phyloP scores from a whole-genome alignment of 2,329 filamentous ascomycete genomes.

The Plectosphaerella sp. region DNA sequence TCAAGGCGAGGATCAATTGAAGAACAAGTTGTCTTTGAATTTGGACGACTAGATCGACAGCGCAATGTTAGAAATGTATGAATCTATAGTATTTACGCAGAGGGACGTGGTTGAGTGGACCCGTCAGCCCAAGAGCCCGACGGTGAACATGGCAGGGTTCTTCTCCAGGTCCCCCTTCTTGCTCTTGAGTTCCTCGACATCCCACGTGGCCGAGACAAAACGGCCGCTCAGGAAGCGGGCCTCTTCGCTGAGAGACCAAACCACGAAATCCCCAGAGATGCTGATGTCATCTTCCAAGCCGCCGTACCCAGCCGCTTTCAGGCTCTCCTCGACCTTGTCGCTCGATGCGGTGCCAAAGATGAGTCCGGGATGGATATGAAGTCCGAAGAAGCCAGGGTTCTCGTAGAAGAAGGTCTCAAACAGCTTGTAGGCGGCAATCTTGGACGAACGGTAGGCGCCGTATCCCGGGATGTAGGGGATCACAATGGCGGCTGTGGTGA shows the following conservation, averaged over 20 bases:
- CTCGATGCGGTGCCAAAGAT: conserved; percentile 7
- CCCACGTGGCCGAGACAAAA: conserved; percentile 46
- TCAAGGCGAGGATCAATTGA: too few relatives aligned
- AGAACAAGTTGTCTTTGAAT: too few relatives aligned
- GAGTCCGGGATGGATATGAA: conserved; percentile 37
- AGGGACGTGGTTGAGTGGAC: background rate
- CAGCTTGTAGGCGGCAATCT: conserved; percentile 33
- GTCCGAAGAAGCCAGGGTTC: conserved; percentile 30
- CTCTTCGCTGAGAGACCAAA: conserved; percentile 39
- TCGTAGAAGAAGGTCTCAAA: conserved; percentile 36
- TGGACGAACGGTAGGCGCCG: conserved; percentile 34
- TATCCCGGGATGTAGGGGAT: conserved; percentile 20
- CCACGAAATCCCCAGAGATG: conserved; percentile 30
- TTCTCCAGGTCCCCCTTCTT: conserved; percentile 6
- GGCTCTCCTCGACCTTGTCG: conserved; percentile 5
- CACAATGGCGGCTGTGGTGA: conserved; percentile 16
- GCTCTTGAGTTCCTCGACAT: conserved; percentile 41
- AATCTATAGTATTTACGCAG: too few relatives aligned
- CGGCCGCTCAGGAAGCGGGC: conserved; percentile 39
- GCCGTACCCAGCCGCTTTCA: background rate
- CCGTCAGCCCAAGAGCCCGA: conserved; percentile 9
- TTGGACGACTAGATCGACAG: too few relatives aligned
- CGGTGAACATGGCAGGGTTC: conserved; percentile 5
- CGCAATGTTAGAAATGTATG: too few relatives aligned
- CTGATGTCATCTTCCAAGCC: conserved; percentile 4